Evolutionary conservation across 129 eudicot species (phyloP).

Genomic region (Daucus carota): DNA sequence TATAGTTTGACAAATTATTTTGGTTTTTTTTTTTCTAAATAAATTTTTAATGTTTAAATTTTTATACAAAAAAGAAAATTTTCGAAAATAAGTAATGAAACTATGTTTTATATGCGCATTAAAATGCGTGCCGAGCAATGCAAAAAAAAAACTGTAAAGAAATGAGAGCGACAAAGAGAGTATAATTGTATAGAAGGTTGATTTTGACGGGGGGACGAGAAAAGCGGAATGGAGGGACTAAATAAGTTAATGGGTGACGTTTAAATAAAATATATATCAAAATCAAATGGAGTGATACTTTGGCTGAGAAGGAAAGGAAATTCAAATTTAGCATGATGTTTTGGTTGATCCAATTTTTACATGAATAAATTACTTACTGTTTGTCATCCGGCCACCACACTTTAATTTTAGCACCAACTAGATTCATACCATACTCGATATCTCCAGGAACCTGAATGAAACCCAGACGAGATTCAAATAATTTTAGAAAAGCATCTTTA

Average conservation of each 20-base stretch:
- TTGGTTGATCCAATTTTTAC: neutral
- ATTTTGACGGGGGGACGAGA: too few relatives aligned
- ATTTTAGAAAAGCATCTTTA: neutral
- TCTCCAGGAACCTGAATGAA: conserved; percentile 37
- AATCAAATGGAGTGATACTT: neutral
- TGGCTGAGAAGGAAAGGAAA: neutral
- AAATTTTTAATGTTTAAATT: too few relatives aligned
- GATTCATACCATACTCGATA: conserved; percentile 30
- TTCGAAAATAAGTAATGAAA: too few relatives aligned
- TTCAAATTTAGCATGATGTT: neutral
- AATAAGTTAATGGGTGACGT: neutral
- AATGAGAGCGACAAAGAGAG: too few relatives aligned
- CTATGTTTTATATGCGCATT: too few relatives aligned
- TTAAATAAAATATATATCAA: neutral
- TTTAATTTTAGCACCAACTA: conserved; percentile 64
- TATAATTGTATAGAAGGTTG: too few relatives aligned
- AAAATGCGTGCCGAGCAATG: too few relatives aligned
- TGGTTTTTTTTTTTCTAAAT: too few relatives aligned
- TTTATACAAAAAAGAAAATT: too few relatives aligned
- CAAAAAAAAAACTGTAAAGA: too few relatives aligned
- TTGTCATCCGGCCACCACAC: conserved; percentile 92
- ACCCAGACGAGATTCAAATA: neutral
- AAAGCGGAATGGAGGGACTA: too few relatives aligned
- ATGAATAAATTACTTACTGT: conserved; percentile 37
- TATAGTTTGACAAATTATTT: too few relatives aligned